Evolutionary conservation across 1,284 basidiomycete genomes (phyloP).

Genomic region (Trichosporon coremiiforme): DNA sequence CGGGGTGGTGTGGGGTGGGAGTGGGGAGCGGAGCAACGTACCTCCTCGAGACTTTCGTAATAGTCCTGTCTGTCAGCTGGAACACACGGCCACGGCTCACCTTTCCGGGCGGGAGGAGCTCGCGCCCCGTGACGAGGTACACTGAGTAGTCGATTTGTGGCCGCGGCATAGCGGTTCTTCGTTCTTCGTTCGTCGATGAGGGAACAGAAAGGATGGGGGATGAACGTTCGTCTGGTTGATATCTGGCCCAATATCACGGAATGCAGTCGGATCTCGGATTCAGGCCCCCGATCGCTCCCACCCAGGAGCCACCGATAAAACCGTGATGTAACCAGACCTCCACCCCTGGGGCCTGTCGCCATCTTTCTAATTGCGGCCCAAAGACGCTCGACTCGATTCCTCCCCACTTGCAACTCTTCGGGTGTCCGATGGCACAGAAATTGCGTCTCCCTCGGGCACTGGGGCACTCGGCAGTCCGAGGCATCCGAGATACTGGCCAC

Average conservation of each 20-base stretch:
- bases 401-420: background rate
- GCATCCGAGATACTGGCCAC: no score
- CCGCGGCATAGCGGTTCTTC: conserved; percentile 38
- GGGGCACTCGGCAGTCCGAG: no score
- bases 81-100: conserved; percentile 53
- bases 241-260: background rate
- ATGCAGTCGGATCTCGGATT: conserved; percentile 3
- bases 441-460: no score
- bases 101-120: conserved; percentile 76
- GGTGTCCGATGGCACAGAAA: no score
- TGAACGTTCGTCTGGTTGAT: background rate
- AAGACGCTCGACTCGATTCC: background rate
- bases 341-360: background rate
- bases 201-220: background rate
- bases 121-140: conserved; percentile 83
- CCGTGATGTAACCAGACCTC: background rate
- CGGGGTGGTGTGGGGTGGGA: no score
- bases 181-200: background rate
- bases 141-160: conserved; percentile 68
- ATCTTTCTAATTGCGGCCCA: no score
- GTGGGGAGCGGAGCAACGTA: conserved; percentile 45
- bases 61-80: conserved; percentile 63
- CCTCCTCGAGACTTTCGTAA: conserved; percentile 75
- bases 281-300: conserved; percentile 1
- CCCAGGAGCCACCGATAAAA: background rate